These are phyloP conservation scores for Apiospora saccharicola DNA, from an alignment of 2,329 filamentous ascomycete species.

Conservation along the genomic window DNA sequence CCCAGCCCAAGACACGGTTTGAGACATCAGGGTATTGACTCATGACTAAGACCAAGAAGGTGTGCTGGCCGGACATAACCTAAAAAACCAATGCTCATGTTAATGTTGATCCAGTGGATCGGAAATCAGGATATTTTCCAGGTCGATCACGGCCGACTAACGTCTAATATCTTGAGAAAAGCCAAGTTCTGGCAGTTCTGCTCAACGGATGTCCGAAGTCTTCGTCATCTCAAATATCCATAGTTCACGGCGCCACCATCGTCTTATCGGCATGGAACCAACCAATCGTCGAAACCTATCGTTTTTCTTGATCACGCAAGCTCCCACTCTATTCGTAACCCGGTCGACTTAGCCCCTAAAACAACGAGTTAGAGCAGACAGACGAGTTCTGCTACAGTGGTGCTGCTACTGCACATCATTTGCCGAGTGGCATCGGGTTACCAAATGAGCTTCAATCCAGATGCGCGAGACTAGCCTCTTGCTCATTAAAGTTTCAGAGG, in stretches of 20 bases:
- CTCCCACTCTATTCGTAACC: background rate
- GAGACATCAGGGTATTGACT: slow-evolving; percentile 8
- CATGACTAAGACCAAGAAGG: background rate
- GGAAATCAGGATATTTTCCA: no score
- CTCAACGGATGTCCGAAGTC: slow-evolving; percentile 1
- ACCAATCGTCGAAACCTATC: background rate
- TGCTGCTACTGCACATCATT: background rate
- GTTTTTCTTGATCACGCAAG: background rate
- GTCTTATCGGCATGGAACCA: background rate
- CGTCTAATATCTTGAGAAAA: background rate
- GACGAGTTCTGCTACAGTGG: no score
- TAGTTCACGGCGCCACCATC: background rate
- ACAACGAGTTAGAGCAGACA: background rate
- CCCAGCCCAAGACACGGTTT: background rate
- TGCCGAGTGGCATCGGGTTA: background rate
- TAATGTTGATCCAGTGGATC: no score
- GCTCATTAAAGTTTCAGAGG: slow-evolving; percentile 14
- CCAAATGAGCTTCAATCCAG: background rate
- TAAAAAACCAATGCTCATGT: background rate
- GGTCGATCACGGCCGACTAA: background rate
- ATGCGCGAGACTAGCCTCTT: background rate
- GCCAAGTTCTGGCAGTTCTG: background rate
- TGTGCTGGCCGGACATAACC: slow-evolving; percentile 4
- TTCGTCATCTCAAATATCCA: background rate
- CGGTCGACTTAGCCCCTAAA: background rate